Evolutionary conservation across 192 early-diverging fungal genomes (phyloP).

Genomic region (Backusella tuberculispora): DNA sequence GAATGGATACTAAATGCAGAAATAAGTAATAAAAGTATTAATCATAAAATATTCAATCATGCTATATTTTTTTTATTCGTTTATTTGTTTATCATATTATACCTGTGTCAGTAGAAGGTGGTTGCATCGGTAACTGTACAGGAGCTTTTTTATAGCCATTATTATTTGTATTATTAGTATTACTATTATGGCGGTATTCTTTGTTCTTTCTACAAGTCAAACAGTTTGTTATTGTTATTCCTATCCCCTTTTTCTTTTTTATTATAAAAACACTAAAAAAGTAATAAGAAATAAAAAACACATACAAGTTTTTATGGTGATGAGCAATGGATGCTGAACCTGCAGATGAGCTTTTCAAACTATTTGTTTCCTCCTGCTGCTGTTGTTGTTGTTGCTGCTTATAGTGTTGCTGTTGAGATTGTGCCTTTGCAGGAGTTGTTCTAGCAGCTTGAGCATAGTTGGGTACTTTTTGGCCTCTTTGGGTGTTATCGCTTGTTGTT

Average conservation of each 20-base stretch:
- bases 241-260: neutral
- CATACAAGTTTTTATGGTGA: constrained; percentile 8
- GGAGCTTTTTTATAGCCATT: constrained; percentile 15
- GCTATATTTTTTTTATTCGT: neutral
- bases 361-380: neutral
- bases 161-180: constrained; percentile 15
- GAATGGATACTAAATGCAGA: constrained; percentile 14
- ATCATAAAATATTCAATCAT: neutral
- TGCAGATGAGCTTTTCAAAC: constrained; percentile 14
- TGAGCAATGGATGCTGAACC: neutral
- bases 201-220: constrained; percentile 1
- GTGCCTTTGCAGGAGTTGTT: neutral
- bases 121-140: constrained; percentile 24
- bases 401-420: neutral
- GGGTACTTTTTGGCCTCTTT: neutral
- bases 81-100: neutral
- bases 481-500: neutral
- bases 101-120: constrained; percentile 30
- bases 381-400: neutral
- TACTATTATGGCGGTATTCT: constrained; percentile 1
- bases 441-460: constrained; percentile 23
- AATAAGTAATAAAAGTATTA: neutral
- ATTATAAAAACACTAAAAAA: neutral
- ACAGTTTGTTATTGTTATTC: neutral
- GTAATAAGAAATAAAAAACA: neutral